Evolutionary conservation across 768 basidiomycete species (phyloP), one percentile per base, ranked within the genome.

Genomic region (Cubamyces sp.): DNA sequence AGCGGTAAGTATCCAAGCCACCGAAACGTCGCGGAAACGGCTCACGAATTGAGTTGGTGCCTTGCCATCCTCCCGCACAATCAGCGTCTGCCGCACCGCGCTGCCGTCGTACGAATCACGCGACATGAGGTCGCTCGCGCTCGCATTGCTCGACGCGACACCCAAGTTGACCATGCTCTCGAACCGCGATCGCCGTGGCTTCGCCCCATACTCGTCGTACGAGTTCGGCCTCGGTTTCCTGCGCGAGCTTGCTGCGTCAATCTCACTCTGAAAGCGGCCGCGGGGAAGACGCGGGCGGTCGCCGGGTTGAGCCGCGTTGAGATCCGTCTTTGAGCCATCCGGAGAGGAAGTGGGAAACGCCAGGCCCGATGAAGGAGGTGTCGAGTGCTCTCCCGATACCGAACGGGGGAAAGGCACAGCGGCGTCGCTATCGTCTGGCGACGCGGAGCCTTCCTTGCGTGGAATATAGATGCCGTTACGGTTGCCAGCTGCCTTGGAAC

Each of bases 41-140:
- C 94, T 83, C 72, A 95, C 94, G 73, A 91, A 94, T 72, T 87
- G 88, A 54, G 89, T 85, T 7, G 90, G 81, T 18, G 86, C 78
- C 77, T 89, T 91, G 53, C 92, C 92, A 65, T 90, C 87, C 77
- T 95, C 94, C 71, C 83, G 80, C 50, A 96, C 82, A 46, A 94
- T 81, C 40, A 96, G 78, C 43, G 87, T 85, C 76, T 86, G 86
- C 39, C 91, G 79, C 26, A 84, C 79, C 3, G 81, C 80, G 68
- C 81, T 84, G 21, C 87, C 88, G 66, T 90, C 88, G 73, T 84
- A 76, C 30, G 85, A 84, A 71, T 86, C 83, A 48, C 87, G 79
- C 61, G 78, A 73, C 69, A 84, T 74, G 62, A 90, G 73, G 73
- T 91, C 90, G 73, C 88, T 91, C 53, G 84, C 82, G 72, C 81